Evolutionary conservation across 805 yeast genomes (phyloP).

Genomic region (Ascoidea tarda): DNA sequence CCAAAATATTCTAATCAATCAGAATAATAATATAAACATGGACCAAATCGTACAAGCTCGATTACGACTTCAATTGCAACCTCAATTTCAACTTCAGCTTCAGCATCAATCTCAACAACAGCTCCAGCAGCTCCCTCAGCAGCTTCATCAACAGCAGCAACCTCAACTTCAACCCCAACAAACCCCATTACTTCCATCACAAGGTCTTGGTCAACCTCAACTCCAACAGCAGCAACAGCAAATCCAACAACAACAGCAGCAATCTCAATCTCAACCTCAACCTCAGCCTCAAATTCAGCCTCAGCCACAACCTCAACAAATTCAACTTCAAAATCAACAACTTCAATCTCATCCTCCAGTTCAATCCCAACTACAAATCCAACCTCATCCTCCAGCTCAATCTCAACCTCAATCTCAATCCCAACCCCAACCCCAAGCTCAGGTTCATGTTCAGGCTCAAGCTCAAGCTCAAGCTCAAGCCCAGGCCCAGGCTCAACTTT

Average conservation of each 20-base stretch:
- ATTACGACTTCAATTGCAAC: background rate
- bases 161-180: no score
- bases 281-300: no score
- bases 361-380: background rate
- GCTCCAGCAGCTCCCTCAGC: background rate
- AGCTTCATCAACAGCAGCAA: no score
- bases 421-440: background rate
- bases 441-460: background rate
- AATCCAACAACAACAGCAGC: background rate
- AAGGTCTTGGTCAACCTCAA: no score
- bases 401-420: background rate
- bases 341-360: background rate
- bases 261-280: background rate
- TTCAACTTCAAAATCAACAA: no score
- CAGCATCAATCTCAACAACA: background rate
- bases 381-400: background rate
- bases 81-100: background rate
- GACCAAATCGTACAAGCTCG: background rate
- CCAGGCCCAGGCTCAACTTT: background rate
- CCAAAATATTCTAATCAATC: background rate
- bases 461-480: background rate
- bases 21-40: no score
- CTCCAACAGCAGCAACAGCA: background rate
- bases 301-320: no score
- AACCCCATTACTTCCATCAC: no score